phyloP scores from a whole-genome alignment of 441 rosid genomes.

The Euphorbia celastroides region DNA sequence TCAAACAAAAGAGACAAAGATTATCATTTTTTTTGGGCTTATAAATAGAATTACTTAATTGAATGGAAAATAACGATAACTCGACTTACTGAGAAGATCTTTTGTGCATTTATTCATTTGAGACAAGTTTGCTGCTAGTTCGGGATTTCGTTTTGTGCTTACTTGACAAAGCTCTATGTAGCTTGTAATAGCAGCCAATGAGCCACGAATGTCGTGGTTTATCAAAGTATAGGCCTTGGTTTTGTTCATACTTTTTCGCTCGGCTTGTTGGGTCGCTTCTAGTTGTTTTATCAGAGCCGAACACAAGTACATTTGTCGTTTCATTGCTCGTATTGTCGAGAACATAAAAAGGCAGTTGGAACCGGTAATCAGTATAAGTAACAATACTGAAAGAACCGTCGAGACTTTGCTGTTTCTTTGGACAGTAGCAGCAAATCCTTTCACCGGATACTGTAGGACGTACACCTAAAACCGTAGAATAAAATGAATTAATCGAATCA shows the following conservation, averaged over 20 bases:
- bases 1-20: neutral
- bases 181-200: slow-evolving; percentile 33
- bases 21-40: neutral
- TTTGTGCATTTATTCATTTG: slow-evolving; percentile 33
- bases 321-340: slow-evolving; percentile 32
- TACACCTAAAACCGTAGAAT: slow-evolving; percentile 27
- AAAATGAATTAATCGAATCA: neutral
- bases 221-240: slow-evolving; percentile 40
- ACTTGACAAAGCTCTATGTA: slow-evolving; percentile 33
- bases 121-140: slow-evolving; percentile 31
- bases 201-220: slow-evolving; percentile 44
- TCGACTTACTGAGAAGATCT: slow-evolving; percentile 27
- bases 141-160: slow-evolving; percentile 18
- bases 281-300: slow-evolving; percentile 43
- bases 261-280: slow-evolving; percentile 57
- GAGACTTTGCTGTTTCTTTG: slow-evolving; percentile 26
- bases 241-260: slow-evolving; percentile 62
- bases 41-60: neutral
- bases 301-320: slow-evolving; percentile 42
- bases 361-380: slow-evolving; percentile 20
- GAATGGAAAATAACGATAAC: neutral
- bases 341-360: slow-evolving; percentile 24
- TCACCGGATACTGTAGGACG: slow-evolving; percentile 23
- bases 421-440: slow-evolving; percentile 19
- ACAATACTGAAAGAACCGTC: slow-evolving; percentile 13